Base-by-base conservation (phyloP, 192 early-diverging fungal genomes). In the Mortierella antarctica region DNA sequence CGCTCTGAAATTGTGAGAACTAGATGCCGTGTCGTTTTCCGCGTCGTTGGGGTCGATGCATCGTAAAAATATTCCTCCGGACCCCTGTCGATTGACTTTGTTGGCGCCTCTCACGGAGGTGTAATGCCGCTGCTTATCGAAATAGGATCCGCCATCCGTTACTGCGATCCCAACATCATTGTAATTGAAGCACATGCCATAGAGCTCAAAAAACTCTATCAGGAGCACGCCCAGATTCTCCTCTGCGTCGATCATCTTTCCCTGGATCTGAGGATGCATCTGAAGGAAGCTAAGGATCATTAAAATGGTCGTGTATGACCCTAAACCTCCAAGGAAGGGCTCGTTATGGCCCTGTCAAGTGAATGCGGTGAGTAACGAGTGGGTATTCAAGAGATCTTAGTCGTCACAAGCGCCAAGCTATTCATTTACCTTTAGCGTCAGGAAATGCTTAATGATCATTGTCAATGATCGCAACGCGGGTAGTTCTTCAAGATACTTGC, bases 191-290 rank as follows among this genome's bases (percentile, higher is more conserved):
- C 86, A 71, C 40, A 84, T 83, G 14, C 97, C 97, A 71, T 96
- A 99, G 6, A 97, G 86, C 71, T 99, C 96, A 56, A 99, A 91
- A 52, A 97, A 95, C 74, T 99, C 97, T 9, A 96, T 84, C 40
- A 99, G 66, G n/a, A 99, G 76, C 7, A 95, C 87, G 21, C 96
- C 97, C 20, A 99, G 70, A 82, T 98, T 99, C 10, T 91, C 79
- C 42, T 73, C 20, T 1, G 92, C 74, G 18, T 88, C 84, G 18
- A 97, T 88, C 11, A 79, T 82, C 15, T 91, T 88, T 12, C 84
- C 83, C 64, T 88, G 89, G 0, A 99, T 68, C 12, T 86, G 82
- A 8, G 96, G 96, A 71, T 99, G 97, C 83, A 93, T 85, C 88
- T 91, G 95, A 17, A 99, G 78, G 65, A 98, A 93, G 44, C 93